Conservation (phyloP, 768 basidiomycete genomes). For the Lactarius indigo region DNA sequence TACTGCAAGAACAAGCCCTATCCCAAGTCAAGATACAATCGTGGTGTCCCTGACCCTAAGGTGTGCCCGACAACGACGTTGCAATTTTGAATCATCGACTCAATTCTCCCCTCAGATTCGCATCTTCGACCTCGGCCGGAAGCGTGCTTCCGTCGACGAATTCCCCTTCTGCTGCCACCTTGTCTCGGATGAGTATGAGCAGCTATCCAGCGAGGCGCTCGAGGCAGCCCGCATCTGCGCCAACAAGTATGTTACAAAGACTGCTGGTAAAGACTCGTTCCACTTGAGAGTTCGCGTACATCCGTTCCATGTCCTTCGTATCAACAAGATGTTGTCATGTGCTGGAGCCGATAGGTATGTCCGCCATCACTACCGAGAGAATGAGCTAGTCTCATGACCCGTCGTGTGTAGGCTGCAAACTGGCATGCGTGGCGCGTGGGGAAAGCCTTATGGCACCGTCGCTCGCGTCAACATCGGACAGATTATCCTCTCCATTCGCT, state of each 20-base stretch:
- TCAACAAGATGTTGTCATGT: slow-evolving; percentile 99
- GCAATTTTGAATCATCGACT: background rate
- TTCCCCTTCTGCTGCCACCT: slow-evolving; percentile 97
- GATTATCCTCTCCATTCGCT: slow-evolving; percentile 87
- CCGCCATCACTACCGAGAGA: background rate
- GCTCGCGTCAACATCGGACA: slow-evolving; percentile 97
- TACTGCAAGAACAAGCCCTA: slow-evolving; percentile 99
- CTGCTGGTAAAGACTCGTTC: slow-evolving; percentile 97
- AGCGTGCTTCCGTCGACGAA: slow-evolving; percentile 94
- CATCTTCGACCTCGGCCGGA: slow-evolving; percentile 94
- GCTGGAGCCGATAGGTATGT: slow-evolving; percentile 94
- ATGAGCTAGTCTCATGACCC: background rate
- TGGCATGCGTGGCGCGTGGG: slow-evolving; percentile 99
- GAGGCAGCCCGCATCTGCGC: slow-evolving; percentile 99
- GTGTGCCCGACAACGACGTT: slow-evolving; percentile 38
- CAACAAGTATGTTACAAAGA: slow-evolving; percentile 99
- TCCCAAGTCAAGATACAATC: slow-evolving; percentile 94
- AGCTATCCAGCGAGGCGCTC: slow-evolving; percentile 91
- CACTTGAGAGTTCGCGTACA: slow-evolving; percentile 95
- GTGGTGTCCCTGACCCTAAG: slow-evolving; percentile 97
- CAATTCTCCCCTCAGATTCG: slow-evolving; percentile 62
- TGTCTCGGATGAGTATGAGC: slow-evolving; percentile 98
- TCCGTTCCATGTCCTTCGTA: slow-evolving; percentile 97
- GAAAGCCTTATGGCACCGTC: slow-evolving; percentile 95
- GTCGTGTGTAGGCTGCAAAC: slow-evolving; percentile 66